Base-by-base conservation (phyloP, 371 early-diverging fungal species). In the Rhizopus microsporus region DNA sequence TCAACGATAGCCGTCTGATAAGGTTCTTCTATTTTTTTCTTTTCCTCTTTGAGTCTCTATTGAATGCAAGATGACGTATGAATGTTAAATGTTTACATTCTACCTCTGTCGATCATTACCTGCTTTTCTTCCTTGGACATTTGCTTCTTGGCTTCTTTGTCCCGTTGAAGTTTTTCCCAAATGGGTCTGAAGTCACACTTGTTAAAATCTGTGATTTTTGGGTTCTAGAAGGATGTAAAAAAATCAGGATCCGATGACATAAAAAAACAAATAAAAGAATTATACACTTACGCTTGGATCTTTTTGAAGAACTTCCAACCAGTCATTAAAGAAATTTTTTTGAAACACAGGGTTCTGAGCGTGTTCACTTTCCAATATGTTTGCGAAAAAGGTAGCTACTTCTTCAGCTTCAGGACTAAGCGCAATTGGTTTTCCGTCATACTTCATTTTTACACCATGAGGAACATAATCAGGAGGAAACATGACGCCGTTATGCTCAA, bases 391-490 rank as follows among this genome's bases (percentile, higher is more conserved):
- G 17, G 86, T 88, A 7, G 97, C 98, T 0, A 97, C 91, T 62
- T 98, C 99, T 68, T 98, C 99, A 0, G 93, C 89, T 51, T 85
- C 88, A 2, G 97, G 93, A 0, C 71, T 72, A 10, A 98, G 75
- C 1, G 65, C 72, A n/a, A 98, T 68, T 3, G 71, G 73, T 37
- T 86, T 73, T 3, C 95, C 96, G 63, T 93, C 78, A 63, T 98
- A 98, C 49, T 77, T 72, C 86, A 98, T 88, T 65, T 90, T 88
- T 34, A 96, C 73, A 15, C 92, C 92, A 64, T 96, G 96, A 9
- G 97, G 95, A 17, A 71, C 90, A 71, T 98, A 98, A 1, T 82
- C 86, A 0, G 97, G 98, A 40, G 99, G 94, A 56, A 98, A 98
- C 13, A 86, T 60, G 0, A 93, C 93, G 23, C 98, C 99, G 48